A percentile compares a stretch with the other conserved stretches of the same genome.
phyloP scores from a whole-genome alignment of 2,329 filamentous ascomycete species.

The Nothophaeocryptopus gaeumannii region DNA sequence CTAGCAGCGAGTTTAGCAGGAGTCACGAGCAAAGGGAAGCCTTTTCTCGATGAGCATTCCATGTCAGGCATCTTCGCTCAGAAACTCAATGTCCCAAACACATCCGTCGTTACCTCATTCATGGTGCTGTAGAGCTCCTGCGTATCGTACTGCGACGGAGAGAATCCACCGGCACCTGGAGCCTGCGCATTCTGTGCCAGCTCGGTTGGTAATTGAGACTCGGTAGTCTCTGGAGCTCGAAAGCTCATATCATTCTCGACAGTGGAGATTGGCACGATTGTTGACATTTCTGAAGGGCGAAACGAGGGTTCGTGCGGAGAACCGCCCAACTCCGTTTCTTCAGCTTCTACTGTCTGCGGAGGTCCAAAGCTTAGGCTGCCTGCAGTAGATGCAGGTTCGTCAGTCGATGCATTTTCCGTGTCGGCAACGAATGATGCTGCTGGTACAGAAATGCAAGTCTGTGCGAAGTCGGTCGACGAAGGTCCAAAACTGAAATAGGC shows the following conservation, averaged over 20 bases:
- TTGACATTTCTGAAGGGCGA: too few relatives aligned
- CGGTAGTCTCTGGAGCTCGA: slow-evolving; percentile 3
- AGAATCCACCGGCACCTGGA: background rate
- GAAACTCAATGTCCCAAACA: slow-evolving; percentile 11
- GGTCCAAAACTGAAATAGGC: slow-evolving; percentile 5
- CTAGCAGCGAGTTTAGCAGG: too few relatives aligned
- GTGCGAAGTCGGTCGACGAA: background rate
- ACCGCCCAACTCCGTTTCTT: too few relatives aligned
- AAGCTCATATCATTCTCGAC: slow-evolving; percentile 2
- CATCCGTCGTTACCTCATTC: slow-evolving; percentile 7
- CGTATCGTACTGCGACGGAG: slow-evolving; percentile 9
- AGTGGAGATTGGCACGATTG: too few relatives aligned
- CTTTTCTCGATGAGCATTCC: background rate
- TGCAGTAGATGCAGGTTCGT: too few relatives aligned
- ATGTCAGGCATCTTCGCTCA: background rate
- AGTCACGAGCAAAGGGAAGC: too few relatives aligned
- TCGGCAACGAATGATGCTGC: background rate
- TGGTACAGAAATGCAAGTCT: background rate
- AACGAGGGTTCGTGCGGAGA: too few relatives aligned
- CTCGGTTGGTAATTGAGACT: slow-evolving; percentile 5
- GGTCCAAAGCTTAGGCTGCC: background rate
- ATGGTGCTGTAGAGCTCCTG: slow-evolving; percentile 9
- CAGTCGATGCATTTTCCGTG: background rate
- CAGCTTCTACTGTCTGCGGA: too few relatives aligned
- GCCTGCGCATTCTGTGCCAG: slow-evolving; percentile 2